Base-by-base conservation (phyloP, 306 rosid genomes). In the Nissolia schottii region DNA sequence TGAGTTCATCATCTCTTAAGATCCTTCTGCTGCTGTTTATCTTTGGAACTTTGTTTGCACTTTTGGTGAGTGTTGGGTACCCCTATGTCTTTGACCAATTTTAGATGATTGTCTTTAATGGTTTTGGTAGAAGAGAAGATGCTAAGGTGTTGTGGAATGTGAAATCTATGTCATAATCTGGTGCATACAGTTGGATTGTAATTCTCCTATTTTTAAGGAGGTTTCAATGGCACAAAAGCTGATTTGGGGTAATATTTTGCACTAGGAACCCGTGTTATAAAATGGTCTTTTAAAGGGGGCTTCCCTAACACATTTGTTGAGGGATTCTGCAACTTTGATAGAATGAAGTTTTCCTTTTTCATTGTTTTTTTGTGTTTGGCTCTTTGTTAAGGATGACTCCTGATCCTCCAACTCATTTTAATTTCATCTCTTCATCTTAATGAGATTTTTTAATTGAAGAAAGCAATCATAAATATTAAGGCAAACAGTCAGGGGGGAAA, bases 401-500 rank as follows among this genome's bases (percentile, higher is more conserved):
- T 28, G 16, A 45, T 78, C 66, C 73, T 63, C 31, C 51, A 40
- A 69, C 64, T 37, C 22, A 29, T 56, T 67, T 59, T 57, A 67
- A 57, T 45, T 74, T 56, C 11, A 25, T 58, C 55, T 76, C 59
- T 32, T 76, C 37, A 10, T 41, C 80, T 28, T 50, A 29, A 5
- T 51, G 40, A 29, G 48, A 45, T 49, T 13, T 58, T 46, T 58
- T n/a, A 66, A 67, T 23, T 50, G 34, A 16, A 32, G 59, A 5
- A 28, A 15, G 51, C 40, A 45, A 5, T 25, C 58, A 20, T 6
- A 48, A 53, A 62, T 59, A 32, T 32, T 10, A 23, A 5, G 31
- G 41, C 51, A 70, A 70, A 75, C 38, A 32, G 38, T 32, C 7
- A n/a, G n/a, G 69, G 25, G 57, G 38, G 22, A 12, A 55, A 7